phyloP scores from a whole-genome alignment of 345 rosid genomes.

The Citrus medica region DNA sequence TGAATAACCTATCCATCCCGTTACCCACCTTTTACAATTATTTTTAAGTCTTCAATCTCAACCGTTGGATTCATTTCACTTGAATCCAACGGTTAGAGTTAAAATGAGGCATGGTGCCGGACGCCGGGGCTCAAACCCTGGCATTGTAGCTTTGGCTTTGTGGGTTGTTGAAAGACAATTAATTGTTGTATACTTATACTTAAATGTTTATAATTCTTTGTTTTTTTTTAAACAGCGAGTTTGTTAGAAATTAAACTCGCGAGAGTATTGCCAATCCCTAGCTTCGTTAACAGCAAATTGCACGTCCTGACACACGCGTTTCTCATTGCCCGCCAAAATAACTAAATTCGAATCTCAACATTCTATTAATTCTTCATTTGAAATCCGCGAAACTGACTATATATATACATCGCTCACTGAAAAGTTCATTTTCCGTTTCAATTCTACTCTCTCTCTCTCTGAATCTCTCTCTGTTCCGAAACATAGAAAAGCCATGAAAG shows the following conservation, averaged over 20 bases:
- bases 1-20: too few species aligned
- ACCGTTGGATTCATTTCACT: too few species aligned
- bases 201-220: too few species aligned
- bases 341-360: neutral
- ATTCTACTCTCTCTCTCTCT: neutral
- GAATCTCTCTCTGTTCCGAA: neutral
- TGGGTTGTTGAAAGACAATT: too few species aligned
- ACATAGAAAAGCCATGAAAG: conserved; percentile 23
- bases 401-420: neutral
- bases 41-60: too few species aligned
- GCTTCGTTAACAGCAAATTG: neutral
- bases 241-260: neutral
- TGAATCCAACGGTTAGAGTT: too few species aligned
- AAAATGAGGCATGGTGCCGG: too few species aligned
- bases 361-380: neutral
- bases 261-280: neutral
- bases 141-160: too few species aligned
- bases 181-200: too few species aligned
- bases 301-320: neutral
- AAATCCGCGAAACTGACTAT: neutral
- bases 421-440: neutral
- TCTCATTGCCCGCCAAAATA: conserved; percentile 17
- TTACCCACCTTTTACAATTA: too few species aligned
- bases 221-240: neutral
- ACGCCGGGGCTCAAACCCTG: too few species aligned